These are phyloP conservation scores for Mucor lusitanicus DNA, from an alignment of 371 early-diverging fungal species.

Conservation along the genomic window DNA sequence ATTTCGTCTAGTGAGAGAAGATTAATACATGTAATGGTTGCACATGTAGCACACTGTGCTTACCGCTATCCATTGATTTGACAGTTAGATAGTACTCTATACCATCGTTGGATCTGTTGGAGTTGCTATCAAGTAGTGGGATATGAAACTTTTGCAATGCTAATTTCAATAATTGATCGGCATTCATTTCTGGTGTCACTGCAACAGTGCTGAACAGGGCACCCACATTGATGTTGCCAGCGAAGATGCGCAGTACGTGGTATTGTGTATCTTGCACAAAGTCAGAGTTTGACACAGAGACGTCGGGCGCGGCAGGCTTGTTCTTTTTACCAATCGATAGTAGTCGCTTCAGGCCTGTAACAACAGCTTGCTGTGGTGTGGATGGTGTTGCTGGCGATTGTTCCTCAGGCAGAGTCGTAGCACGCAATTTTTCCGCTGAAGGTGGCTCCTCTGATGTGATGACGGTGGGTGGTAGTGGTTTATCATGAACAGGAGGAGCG, in stretches of 20 bases:
- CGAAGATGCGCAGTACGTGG: constrained; percentile 54
- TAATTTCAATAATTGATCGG: constrained; percentile 57
- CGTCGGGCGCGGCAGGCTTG: constrained; percentile 8
- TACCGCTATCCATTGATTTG: constrained; percentile 66
- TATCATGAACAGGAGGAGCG: not conserved
- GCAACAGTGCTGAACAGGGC: constrained; percentile 62
- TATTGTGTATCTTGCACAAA: constrained; percentile 20
- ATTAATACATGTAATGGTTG: not conserved
- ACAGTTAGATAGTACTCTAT: constrained; percentile 63
- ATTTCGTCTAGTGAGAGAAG: constrained; percentile 50
- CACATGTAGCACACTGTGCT: not conserved
- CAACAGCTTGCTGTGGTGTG: constrained; percentile 9
- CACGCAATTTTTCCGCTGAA: not conserved
- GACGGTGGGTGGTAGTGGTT: not conserved
- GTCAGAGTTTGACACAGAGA: not conserved
- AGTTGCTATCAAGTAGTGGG: constrained; percentile 35
- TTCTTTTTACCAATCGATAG: constrained; percentile 41
- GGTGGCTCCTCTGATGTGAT: not conserved
- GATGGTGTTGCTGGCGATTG: constrained; percentile 3
- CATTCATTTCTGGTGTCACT: constrained; percentile 54
- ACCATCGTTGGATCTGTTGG: constrained; percentile 32
- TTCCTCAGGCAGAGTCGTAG: not conserved
- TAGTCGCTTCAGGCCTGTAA: constrained; percentile 28
- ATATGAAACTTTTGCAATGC: constrained; percentile 63
- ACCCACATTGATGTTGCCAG: constrained; percentile 64